Evolutionary conservation across 2,329 filamentous ascomycete genomes (phyloP), one percentile per base, ranked within the genome.

Genomic region (Nectriaceae sp.): DNA sequence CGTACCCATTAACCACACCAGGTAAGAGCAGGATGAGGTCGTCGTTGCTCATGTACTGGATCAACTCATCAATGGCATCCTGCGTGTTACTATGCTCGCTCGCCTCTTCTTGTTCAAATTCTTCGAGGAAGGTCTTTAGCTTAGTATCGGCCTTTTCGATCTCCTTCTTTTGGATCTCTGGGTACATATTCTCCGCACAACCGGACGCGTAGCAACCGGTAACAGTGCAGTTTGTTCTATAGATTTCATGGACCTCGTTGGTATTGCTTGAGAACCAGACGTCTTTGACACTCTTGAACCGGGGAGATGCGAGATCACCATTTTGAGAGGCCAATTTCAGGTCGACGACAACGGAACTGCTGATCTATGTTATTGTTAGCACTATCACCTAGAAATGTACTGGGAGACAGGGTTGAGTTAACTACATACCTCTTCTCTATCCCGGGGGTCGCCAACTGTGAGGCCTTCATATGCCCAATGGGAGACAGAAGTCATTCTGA

Each of bases 401-500:
- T 33, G 16, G 20, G 18, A 31, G 13, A 16, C 26, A 31, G 10
- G 26, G 8, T 15, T 31, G 6, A 26, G n/a, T 22, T 11, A 15
- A 11, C 4, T 4, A 18, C 31, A 3, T 24, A 44, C 42, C 4
- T 15, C 16, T 16, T 44, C 16, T 5, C 11, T n/a, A 3, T 21
- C 31, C 2, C 20, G 26, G 4, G 18, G 26, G n/a, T 37, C 26
- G n/a, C 31, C 42, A 26, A 44, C n/a, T 4, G 31, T 44, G 22
- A 37, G 18, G 5, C 42, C 42, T 11, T 44, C 42, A 15, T 44
- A 21, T 11, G 31, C 8, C 42, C 42, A 44, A 16, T 44, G 42
- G n/a, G 42, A 44, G 2, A 44, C 24, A 4, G 19, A n/a, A 13
- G 31, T 44, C 42, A 44, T 37, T 13, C 19, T 24, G 31, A 44